Evolutionary conservation across 2,329 filamentous ascomycete genomes (phyloP).

Genomic region (Helotiales sp.): DNA sequence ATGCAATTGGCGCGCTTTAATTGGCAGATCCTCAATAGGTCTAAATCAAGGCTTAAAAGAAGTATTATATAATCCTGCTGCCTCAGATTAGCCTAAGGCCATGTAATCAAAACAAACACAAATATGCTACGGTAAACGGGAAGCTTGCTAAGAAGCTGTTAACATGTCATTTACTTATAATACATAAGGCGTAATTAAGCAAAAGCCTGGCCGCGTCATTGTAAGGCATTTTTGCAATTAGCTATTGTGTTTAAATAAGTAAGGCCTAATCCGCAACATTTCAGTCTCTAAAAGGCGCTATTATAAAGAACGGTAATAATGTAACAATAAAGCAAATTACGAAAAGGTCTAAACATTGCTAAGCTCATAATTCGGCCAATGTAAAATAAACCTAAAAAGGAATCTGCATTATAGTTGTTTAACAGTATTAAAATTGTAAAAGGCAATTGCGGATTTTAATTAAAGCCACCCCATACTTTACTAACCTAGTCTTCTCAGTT

Average conservation of each 20-base stretch:
- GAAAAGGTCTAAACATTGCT: conserved; percentile 20
- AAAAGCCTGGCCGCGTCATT: conserved; percentile 25
- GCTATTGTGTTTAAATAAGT: conserved; percentile 14
- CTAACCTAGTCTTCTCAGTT: conserved; percentile 26
- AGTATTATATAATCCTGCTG: conserved; percentile 18
- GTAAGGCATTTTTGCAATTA: conserved; percentile 24
- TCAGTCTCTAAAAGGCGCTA: conserved; percentile 13
- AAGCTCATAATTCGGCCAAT: conserved; percentile 31
- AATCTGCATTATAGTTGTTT: conserved; percentile 22
- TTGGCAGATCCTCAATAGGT: conserved; percentile 7
- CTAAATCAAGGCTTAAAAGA: not conserved
- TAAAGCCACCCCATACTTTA: too few species aligned
- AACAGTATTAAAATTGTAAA: conserved; percentile 22
- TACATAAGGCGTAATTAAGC: conserved; percentile 13
- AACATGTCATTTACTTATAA: conserved; percentile 17
- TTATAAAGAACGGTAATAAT: conserved; percentile 24
- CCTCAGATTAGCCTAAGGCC: conserved; percentile 24
- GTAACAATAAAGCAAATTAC: conserved; percentile 26
- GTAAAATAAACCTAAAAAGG: conserved; percentile 14
- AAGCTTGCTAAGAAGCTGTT: conserved; percentile 22
- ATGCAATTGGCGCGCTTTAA: not conserved
- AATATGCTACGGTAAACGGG: conserved; percentile 19
- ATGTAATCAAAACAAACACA: conserved; percentile 24
- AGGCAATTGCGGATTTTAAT: conserved; percentile 23
- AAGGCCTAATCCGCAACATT: not conserved